These are phyloP conservation scores for Maudiozyma serrabonitensis DNA, from an alignment of 805 yeast species.

Conservation along the genomic window DNA sequence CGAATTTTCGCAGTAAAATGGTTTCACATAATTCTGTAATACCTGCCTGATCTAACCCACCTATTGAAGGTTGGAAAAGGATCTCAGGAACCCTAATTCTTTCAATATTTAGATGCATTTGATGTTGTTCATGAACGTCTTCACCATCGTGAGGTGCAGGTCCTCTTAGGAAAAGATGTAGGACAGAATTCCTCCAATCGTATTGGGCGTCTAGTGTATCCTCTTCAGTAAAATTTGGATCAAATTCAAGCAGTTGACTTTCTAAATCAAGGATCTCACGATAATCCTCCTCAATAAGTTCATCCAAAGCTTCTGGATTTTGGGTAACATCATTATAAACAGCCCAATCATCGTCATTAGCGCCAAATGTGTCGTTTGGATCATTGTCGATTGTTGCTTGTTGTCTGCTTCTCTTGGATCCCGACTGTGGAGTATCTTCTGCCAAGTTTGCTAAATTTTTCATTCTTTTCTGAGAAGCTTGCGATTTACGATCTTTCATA, in stretches of 20 bases:
- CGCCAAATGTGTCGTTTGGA: constrained; percentile 89
- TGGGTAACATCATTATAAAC: constrained; percentile 75
- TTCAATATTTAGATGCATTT: constrained; percentile 83
- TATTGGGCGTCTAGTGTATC: constrained; percentile 73
- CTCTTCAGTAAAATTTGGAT: constrained; percentile 77
- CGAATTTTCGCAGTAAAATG: constrained; percentile 51
- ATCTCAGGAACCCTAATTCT: constrained; percentile 89
- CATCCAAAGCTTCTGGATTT: constrained; percentile 56
- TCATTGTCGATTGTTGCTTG: constrained; percentile 75
- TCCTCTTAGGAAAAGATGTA: constrained; percentile 84
- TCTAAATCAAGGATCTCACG: constrained; percentile 53
- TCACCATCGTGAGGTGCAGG: constrained; percentile 80
- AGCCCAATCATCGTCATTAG: constrained; percentile 93
- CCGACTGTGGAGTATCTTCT: constrained; percentile 42
- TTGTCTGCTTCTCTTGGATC: constrained; percentile 41
- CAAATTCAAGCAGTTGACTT: constrained; percentile 66
- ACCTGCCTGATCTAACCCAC: constrained; percentile 95
- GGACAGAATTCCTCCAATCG: constrained; percentile 72
- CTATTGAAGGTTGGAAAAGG: constrained; percentile 83
- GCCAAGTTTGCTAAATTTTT: constrained; percentile 83
- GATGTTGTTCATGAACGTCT: constrained; percentile 77
- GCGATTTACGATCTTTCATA: constrained; percentile 78
- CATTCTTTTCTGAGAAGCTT: constrained; percentile 89
- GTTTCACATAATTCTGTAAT: constrained; percentile 68
- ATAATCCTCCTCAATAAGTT: constrained; percentile 67